These are phyloP conservation scores for Penicillium steckii DNA, from an alignment of 495 filamentous ascomycete species.

Conservation along the genomic window DNA sequence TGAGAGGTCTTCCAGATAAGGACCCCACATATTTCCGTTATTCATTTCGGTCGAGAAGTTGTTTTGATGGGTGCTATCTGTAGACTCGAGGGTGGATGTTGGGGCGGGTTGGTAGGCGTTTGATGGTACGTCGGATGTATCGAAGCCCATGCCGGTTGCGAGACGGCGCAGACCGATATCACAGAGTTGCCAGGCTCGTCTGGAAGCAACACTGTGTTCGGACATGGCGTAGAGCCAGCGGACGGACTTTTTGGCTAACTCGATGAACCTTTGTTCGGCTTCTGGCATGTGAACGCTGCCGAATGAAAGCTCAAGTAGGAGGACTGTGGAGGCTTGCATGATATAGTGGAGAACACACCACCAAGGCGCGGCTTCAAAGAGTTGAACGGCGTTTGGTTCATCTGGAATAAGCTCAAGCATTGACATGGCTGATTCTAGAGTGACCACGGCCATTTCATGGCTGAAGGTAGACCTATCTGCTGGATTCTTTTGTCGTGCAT, in stretches of 20 bases:
- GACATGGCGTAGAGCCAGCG: slow-evolving; percentile 57
- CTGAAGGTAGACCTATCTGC: slow-evolving; percentile 46
- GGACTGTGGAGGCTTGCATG: slow-evolving; percentile 59
- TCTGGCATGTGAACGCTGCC: slow-evolving; percentile 53
- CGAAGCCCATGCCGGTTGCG: slow-evolving; percentile 40
- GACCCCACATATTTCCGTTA: slow-evolving; percentile 6
- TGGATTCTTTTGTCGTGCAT: slow-evolving; percentile 40
- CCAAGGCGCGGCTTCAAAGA: slow-evolving; percentile 62
- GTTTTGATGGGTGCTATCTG: background rate
- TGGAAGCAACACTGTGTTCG: slow-evolving; percentile 50
- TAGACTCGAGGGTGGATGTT: slow-evolving; percentile 6
- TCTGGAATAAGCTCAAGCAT: slow-evolving; percentile 56
- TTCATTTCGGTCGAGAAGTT: background rate
- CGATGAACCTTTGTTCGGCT: slow-evolving; percentile 46
- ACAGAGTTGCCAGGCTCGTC: slow-evolving; percentile 59
- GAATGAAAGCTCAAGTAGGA: slow-evolving; percentile 63
- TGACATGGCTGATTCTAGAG: slow-evolving; percentile 52
- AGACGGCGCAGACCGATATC: slow-evolving; percentile 42
- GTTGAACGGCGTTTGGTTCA: slow-evolving; percentile 38
- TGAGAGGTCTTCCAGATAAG: slow-evolving; percentile 8
- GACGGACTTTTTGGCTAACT: slow-evolving; percentile 51
- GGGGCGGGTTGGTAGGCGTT: slow-evolving; percentile 23
- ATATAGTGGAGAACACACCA: slow-evolving; percentile 66
- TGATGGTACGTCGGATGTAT: slow-evolving; percentile 38
- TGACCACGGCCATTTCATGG: slow-evolving; percentile 51